A percentile compares a stretch with the other conserved stretches of the same genome.
Evolutionary conservation across 768 basidiomycete genomes (phyloP).

Genomic region (Pleurotus giganteus): DNA sequence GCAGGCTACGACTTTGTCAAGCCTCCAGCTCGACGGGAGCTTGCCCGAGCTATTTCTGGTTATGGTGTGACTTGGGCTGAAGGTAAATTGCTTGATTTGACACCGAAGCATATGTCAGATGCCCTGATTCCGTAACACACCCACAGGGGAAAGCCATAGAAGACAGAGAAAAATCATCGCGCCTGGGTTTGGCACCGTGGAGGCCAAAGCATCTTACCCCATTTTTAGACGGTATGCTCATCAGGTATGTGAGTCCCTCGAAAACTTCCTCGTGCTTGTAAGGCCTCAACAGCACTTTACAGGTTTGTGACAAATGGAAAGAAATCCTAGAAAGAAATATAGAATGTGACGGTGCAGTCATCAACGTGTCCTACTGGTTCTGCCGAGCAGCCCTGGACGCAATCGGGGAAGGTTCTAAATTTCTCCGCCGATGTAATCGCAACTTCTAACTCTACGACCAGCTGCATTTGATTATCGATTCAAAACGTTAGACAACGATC

Average conservation of each 20-base stretch:
- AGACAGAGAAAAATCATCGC: slow-evolving; percentile 53
- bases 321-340: slow-evolving; percentile 42
- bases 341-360: slow-evolving; percentile 33
- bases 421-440: neutral
- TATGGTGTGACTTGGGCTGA: slow-evolving; percentile 55
- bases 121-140: slow-evolving; percentile 1
- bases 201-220: slow-evolving; percentile 47
- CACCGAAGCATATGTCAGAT: neutral
- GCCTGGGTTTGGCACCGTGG: slow-evolving; percentile 51
- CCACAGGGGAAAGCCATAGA: slow-evolving; percentile 41
- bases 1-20: slow-evolving; percentile 54
- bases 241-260: slow-evolving; percentile 33
- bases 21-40: slow-evolving; percentile 46
- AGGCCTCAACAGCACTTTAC: slow-evolving; percentile 12
- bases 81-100: slow-evolving; percentile 27
- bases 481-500: slow-evolving; percentile 42
- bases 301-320: slow-evolving; percentile 52
- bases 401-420: slow-evolving; percentile 45
- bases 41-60: slow-evolving; percentile 48
- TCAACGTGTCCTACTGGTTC: slow-evolving; percentile 52
- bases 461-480: slow-evolving; percentile 60
- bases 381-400: slow-evolving; percentile 50
- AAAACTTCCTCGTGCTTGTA: slow-evolving; percentile 15
- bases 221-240: slow-evolving; percentile 44
- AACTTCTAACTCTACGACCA: slow-evolving; percentile 15